phyloP scores from a whole-genome alignment of 2,329 filamentous ascomycete species.

The Cordyceps fumosorosea region DNA sequence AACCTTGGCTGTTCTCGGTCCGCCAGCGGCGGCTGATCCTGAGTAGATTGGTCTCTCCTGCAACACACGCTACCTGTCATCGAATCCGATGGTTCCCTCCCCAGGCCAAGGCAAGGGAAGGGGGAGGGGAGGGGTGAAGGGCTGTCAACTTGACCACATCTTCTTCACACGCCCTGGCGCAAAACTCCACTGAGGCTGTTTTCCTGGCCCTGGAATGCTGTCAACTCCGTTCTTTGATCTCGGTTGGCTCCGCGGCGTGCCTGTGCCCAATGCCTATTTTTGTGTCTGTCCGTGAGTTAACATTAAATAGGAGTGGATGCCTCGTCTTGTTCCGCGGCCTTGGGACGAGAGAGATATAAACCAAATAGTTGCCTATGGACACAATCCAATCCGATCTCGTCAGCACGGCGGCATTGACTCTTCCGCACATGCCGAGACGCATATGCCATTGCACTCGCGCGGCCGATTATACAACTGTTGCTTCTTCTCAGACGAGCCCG shows the following conservation, averaged over 20 bases:
- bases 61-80: background rate
- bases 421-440: background rate
- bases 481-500: background rate
- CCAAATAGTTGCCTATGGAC: background rate
- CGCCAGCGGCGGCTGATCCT: background rate
- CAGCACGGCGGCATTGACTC: background rate
- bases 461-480: too few species aligned
- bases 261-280: background rate
- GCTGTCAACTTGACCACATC: background rate
- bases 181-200: conserved; percentile 12
- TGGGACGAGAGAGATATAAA: background rate
- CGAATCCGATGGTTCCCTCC: background rate
- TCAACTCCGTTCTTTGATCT: conserved; percentile 11
- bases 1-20: background rate
- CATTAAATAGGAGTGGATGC: conserved; percentile 7
- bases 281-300: background rate
- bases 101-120: too few species aligned
- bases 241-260: conserved; percentile 9
- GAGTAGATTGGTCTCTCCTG: background rate
- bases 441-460: too few species aligned
- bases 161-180: background rate
- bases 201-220: background rate
- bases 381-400: background rate
- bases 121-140: conserved; percentile 2
- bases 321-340: background rate